A percentile compares a stretch with the other conserved stretches of the same genome.
Conservation (phyloP, 73 alveolate species). For the Strombidium stylifer region DNA sequence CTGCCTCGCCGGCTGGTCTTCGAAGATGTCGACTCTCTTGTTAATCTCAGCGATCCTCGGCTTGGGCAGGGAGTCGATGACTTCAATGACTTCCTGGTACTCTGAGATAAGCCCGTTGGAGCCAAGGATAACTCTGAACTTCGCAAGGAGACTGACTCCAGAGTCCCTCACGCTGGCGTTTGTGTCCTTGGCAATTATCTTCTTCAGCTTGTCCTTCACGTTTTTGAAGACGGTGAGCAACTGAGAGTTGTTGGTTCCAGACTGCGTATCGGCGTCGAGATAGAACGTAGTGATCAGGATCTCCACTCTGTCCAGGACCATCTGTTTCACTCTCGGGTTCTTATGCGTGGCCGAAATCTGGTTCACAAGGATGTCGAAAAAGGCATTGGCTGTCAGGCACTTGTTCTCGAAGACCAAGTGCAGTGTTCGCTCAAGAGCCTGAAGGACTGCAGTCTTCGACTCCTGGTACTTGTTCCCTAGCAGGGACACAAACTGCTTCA, state of each 20-base stretch:
- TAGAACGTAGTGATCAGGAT: not conserved
- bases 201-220: conserved; percentile 8
- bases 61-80: conserved; percentile 46
- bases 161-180: conserved; percentile 57
- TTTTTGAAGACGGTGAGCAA: not conserved
- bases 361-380: conserved; percentile 4
- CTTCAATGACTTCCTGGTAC: conserved; percentile 17
- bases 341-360: conserved; percentile 1
- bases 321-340: conserved; percentile 54
- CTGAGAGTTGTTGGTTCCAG: not conserved
- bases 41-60: conserved; percentile 41
- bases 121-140: conserved; percentile 10
- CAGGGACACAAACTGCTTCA: conserved; percentile 27
- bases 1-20: not conserved
- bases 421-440: conserved; percentile 31
- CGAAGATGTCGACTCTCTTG: not conserved
- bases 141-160: conserved; percentile 31
- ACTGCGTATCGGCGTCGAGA: not conserved
- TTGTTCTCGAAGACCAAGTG: not conserved
- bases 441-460: conserved; percentile 43
- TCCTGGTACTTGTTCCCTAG: conserved; percentile 54
- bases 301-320: conserved; percentile 31
- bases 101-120: not conserved
- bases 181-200: conserved; percentile 32
- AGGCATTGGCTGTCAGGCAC: not conserved